Conservation (phyloP, 2,329 filamentous ascomycete species). For the Arthrobotrys pseudoclavata region DNA sequence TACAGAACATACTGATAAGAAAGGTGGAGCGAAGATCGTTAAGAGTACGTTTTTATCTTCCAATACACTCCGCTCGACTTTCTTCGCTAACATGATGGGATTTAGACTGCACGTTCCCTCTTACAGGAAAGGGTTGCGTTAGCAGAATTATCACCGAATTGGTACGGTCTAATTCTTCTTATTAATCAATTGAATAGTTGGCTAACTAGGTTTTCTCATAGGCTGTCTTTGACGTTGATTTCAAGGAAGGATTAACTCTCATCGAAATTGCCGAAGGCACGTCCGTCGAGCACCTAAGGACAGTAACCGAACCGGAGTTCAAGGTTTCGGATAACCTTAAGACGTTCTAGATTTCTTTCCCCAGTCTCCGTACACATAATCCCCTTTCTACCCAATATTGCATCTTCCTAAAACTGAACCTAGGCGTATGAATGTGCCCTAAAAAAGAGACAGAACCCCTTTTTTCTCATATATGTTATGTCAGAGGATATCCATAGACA, state of each 20-base stretch:
- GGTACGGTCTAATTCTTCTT: constrained; percentile 68
- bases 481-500: constrained; percentile 23
- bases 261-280: constrained; percentile 80
- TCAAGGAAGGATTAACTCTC: constrained; percentile 75
- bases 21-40: constrained; percentile 77
- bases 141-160: constrained; percentile 81
- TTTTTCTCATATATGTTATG: constrained; percentile 7
- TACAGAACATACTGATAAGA: constrained; percentile 78
- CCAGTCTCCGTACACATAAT: not conserved
- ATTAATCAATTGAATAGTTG: constrained; percentile 7
- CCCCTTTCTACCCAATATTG: not conserved
- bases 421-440: not conserved
- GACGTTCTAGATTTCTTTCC: constrained; percentile 67
- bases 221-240: constrained; percentile 79
- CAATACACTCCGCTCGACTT: not conserved
- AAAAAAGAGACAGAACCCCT: not conserved
- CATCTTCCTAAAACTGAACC: not conserved
- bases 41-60: constrained; percentile 65
- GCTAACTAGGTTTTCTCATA: constrained; percentile 64
- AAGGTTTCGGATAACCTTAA: constrained; percentile 73
- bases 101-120: constrained; percentile 72
- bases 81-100: constrained; percentile 7
- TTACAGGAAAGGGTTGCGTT: constrained; percentile 77
- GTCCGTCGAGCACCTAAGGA: constrained; percentile 76
- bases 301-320: constrained; percentile 79